Evolutionary conservation across 768 basidiomycete genomes (phyloP).

Genomic region (Phylloporus sp.): DNA sequence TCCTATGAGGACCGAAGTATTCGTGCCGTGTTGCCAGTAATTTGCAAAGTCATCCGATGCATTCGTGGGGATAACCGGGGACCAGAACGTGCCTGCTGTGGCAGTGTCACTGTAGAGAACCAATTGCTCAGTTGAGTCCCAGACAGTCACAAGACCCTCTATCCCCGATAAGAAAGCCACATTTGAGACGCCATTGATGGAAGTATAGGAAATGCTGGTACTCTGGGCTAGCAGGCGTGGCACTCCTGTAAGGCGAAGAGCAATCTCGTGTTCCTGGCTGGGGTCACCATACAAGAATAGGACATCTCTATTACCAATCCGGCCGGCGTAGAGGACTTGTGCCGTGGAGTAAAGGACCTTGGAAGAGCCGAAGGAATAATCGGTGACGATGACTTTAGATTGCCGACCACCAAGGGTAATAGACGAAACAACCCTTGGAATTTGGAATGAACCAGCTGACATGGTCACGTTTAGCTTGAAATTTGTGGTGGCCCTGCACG

Average conservation of each 20-base stretch:
- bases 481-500: slow-evolving; percentile 27
- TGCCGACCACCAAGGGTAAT: slow-evolving; percentile 66
- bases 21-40: slow-evolving; percentile 73
- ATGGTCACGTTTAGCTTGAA: slow-evolving; percentile 63
- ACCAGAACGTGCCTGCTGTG: slow-evolving; percentile 71
- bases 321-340: slow-evolving; percentile 61
- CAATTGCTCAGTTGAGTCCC: slow-evolving; percentile 63
- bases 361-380: slow-evolving; percentile 67
- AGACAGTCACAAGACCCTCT: slow-evolving; percentile 54
- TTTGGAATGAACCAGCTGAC: slow-evolving; percentile 42
- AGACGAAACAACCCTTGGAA: slow-evolving; percentile 49
- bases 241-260: slow-evolving; percentile 45
- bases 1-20: slow-evolving; percentile 58
- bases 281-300: slow-evolving; percentile 58
- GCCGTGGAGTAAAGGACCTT: slow-evolving; percentile 67
- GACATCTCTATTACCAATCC: slow-evolving; percentile 56
- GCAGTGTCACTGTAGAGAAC: slow-evolving; percentile 62
- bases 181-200: slow-evolving; percentile 33
- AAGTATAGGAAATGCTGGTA: slow-evolving; percentile 23
- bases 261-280: slow-evolving; percentile 50
- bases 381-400: slow-evolving; percentile 67
- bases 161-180: slow-evolving; percentile 55
- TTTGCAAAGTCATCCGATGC: slow-evolving; percentile 42
- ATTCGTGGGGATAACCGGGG: slow-evolving; percentile 53
- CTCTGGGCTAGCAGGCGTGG: slow-evolving; percentile 33